These are phyloP conservation scores for Dioszegia hungarica DNA, from an alignment of 768 basidiomycete species.

Conservation along the genomic window DNA sequence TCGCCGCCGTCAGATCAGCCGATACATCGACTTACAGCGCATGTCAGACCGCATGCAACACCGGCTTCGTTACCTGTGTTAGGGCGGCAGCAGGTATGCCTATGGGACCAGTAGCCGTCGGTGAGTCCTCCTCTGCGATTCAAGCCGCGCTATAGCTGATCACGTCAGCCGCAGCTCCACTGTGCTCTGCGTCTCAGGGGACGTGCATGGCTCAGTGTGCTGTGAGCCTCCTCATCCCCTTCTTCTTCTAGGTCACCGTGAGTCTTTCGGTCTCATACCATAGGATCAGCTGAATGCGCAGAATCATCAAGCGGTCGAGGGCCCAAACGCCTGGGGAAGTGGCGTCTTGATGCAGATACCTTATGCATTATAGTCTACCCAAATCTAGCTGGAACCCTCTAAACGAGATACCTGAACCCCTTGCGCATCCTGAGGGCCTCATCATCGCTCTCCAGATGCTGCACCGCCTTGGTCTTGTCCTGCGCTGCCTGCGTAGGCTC, in stretches of 20 bases:
- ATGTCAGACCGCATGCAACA: conserved; percentile 3
- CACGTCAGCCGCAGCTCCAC: neutral
- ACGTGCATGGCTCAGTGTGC: neutral
- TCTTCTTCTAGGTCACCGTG: neutral
- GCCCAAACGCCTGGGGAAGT: too few species aligned
- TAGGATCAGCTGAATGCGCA: too few species aligned
- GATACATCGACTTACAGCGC: neutral
- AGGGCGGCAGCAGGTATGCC: neutral
- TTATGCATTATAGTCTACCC: neutral
- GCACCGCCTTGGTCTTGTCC: conserved; percentile 22
- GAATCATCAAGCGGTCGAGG: too few species aligned
- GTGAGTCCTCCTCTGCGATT: neutral
- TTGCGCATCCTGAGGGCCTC: conserved; percentile 18
- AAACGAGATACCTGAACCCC: conserved; percentile 42
- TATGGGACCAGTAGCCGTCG: neutral
- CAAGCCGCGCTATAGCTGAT: neutral
- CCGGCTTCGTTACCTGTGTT: neutral
- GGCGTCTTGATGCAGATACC: too few species aligned
- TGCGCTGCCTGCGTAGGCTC: conserved; percentile 20
- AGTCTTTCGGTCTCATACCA: neutral
- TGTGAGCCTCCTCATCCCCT: neutral
- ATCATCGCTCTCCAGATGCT: conserved; percentile 22
- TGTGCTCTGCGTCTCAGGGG: neutral
- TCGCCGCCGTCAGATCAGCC: neutral
- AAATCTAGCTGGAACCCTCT: neutral